Conservation (phyloP, 495 filamentous ascomycete species). For the Hyaloscypha bicolor region DNA sequence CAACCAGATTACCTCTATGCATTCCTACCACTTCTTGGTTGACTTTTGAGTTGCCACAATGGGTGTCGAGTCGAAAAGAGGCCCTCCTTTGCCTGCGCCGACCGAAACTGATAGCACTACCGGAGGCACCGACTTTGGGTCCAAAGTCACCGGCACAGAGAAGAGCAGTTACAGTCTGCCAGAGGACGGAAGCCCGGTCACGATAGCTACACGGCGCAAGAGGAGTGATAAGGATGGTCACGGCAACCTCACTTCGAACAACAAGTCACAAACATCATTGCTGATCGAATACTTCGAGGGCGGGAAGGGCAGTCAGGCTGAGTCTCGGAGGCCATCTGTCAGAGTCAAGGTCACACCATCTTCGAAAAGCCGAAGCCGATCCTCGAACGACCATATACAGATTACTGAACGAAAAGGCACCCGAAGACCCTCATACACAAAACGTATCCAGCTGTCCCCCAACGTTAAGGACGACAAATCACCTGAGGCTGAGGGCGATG, state of each 20-base stretch:
- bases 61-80: conserved; percentile 69
- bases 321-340: conserved; percentile 79
- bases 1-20: conserved; percentile 23
- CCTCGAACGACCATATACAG: conserved; percentile 71
- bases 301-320: conserved; percentile 63
- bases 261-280: conserved; percentile 84
- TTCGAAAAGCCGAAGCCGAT: conserved; percentile 37
- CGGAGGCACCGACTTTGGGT: conserved; percentile 73
- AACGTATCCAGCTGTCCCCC: conserved; percentile 58
- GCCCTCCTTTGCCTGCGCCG: conserved; percentile 70
- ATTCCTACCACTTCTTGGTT: conserved; percentile 21
- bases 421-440: conserved; percentile 65
- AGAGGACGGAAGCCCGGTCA: conserved; percentile 93
- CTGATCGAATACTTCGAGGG: conserved; percentile 98
- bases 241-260: conserved; percentile 52
- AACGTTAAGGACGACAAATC: conserved; percentile 42
- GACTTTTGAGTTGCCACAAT: conserved; percentile 43
- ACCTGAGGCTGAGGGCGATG: conserved; percentile 53
- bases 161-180: conserved; percentile 81
- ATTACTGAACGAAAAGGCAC: conserved; percentile 74
- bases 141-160: conserved; percentile 64
- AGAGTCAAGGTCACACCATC: conserved; percentile 93
- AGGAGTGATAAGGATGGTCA: conserved; percentile 57
- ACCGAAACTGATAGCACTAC: conserved; percentile 74
- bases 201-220: conserved; percentile 74